phyloP scores from a whole-genome alignment of 345 rosid genomes.

The Gossypium rotundifolium region DNA sequence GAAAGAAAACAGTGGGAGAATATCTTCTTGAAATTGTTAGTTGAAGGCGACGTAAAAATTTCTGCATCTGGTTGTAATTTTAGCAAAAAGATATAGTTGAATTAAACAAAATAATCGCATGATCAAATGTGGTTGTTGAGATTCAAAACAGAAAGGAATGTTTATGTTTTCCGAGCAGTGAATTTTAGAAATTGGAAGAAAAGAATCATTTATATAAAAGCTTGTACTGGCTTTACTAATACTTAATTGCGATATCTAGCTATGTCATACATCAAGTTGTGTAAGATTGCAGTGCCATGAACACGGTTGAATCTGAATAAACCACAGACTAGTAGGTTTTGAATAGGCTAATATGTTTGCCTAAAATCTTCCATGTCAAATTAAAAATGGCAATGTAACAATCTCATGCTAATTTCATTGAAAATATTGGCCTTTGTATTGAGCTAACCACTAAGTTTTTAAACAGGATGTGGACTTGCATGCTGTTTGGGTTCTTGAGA shows the following conservation, averaged over 20 bases:
- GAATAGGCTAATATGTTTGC: background rate
- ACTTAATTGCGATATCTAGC: too few relatives aligned
- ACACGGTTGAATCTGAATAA: background rate
- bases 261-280: background rate
- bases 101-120: background rate
- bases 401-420: background rate
- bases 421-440: background rate
- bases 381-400: background rate
- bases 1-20: background rate
- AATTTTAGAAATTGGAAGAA: too few relatives aligned
- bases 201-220: too few relatives aligned
- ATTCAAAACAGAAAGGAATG: too few relatives aligned
- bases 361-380: background rate
- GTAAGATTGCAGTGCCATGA: background rate
- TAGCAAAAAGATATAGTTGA: background rate
- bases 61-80: background rate
- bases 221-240: too few relatives aligned
- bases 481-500: conserved; percentile 63
- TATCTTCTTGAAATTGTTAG: background rate
- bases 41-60: background rate
- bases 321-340: background rate
- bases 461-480: conserved; percentile 82
- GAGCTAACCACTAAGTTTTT: background rate
- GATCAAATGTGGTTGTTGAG: background rate
- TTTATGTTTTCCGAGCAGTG: too few relatives aligned